Base-by-base conservation (phyloP, 805 yeast genomes). In the Myxozyma geophila region DNA sequence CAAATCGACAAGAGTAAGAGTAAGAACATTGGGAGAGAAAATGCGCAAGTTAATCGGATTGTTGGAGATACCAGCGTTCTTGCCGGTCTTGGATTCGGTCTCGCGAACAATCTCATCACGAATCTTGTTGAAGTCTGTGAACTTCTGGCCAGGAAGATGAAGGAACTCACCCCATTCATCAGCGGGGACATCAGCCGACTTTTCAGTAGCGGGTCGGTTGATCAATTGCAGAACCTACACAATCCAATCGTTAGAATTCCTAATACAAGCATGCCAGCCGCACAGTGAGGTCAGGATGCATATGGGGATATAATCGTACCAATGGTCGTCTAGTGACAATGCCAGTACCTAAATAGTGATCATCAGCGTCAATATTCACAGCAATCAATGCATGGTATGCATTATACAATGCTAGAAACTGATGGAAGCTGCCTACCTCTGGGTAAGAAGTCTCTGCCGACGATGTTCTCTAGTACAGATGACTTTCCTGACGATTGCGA, bases 101-200 rank as follows among this genome's bases (percentile, higher is more conserved):
- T 93, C 99, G 64, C 89, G 82, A 63, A 91, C 95, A 68, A 95
- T 95, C 76, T 95, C 99, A 66, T 83, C 80, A 74, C 98, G 85
- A 70, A 95, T 93, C 68, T 90, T 93, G 74, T 87, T 87, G 76
- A 95, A 95, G 74, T 91, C 89, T 80, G 82, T 89, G 79, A 90
- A 89, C 75, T 89, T 87, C 79, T 90, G 87, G 62, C 90, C 90
- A 46, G 98, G 98, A 58, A 89, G 79, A 75, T 95, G 98, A 70
- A 93, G 82, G 76, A 95, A 95, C 77, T 95, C 99, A 67, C 99
- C 99, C 98, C 98, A 95, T 79, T 93, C 99, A 61, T 81, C 63
- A 47, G 59, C 63, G 19, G 55, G 55, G 7, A 54, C 63, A 8
- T 48, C 59, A 49, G 75, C 77, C 33, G 72, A 67, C 33, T 50